Evolutionary conservation across 192 early-diverging fungal genomes (phyloP), one percentile per base, ranked within the genome.

Genomic region (Coemansia sp.): DNA sequence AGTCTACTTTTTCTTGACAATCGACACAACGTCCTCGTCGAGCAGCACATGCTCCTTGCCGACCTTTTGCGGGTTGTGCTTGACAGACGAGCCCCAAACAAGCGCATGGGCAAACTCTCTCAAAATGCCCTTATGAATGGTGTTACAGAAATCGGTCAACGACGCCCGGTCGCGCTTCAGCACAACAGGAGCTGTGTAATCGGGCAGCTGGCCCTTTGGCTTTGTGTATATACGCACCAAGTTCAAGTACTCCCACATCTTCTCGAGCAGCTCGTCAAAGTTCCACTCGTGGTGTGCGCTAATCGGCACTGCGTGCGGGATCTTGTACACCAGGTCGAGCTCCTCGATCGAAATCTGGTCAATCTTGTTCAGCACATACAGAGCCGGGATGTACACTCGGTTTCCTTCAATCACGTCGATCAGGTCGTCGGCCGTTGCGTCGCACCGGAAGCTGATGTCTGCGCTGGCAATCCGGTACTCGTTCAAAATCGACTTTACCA

Each of bases 361-460:
- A 70, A 99, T 97, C 84, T 99, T 99, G 90, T 99, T 99, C 52
- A 99, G 82, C 17, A 99, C 95, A 63, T 99, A 99, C 38, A 97
- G 80, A 58, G 85, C 86, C 10, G 97, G 97, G 49, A 98, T 92
- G 82, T 98, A 98, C n/a, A 96, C 88, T 23, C 96, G 76, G 74
- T 86, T 87, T 23, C 94, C 96, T 73, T 98, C 97, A 50, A 98
- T 88, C 8, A 98, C 89, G 82, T 98, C 97, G 79, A 98, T 98
- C 40, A 98, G 79, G 56, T 98, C 95, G 76, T 98, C 97, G 44
- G 85, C 86, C 4, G 93, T 94, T 26, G 91, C 92, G 69, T 97
- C 95, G 70, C 92, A 94, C 69, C 92, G 90, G 82, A 98, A 91
- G 51, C 84, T 85, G 28, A 99, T 82, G 72, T 99, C 97, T 28